Percentiles rank a stretch among this genome's conserved stretches.
phyloP scores from a whole-genome alignment of 1,284 basidiomycete genomes.

The Cryptococcus sp. region DNA sequence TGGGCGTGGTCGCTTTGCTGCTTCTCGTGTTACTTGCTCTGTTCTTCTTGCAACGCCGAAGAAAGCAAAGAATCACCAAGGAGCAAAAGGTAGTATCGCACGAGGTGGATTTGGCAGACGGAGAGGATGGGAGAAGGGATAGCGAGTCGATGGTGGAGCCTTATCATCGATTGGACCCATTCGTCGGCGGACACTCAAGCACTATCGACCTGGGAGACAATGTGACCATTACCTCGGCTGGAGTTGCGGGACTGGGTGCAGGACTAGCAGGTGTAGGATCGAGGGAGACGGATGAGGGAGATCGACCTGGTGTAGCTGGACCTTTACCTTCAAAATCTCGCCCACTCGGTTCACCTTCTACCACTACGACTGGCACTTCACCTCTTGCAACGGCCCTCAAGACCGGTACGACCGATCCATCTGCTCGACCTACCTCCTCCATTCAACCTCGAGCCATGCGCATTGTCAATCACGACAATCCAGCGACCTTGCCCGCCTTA shows the following conservation, averaged over 20 bases:
- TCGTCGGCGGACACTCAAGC: neutral
- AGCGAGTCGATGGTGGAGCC: conserved; percentile 13
- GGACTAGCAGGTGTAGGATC: neutral
- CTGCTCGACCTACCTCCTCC: neutral
- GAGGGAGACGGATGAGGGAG: conserved; percentile 4
- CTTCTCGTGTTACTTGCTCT: conserved; percentile 12
- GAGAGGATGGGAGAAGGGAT: neutral
- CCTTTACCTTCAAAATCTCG: conserved; percentile 16
- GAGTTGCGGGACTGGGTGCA: conserved; percentile 15
- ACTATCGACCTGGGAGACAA: neutral
- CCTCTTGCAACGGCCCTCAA: neutral
- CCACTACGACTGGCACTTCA: too few relatives aligned
- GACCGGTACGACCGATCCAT: neutral
- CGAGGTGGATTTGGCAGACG: conserved; percentile 11
- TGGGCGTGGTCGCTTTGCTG: conserved; percentile 18
- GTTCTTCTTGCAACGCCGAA: conserved; percentile 20
- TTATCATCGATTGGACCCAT: conserved; percentile 13
- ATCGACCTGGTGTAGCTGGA: conserved; percentile 14
- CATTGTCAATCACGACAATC: conserved; percentile 20
- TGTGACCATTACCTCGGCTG: conserved; percentile 7
- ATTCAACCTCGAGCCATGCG: conserved; percentile 9
- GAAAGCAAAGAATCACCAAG: conserved; percentile 3
- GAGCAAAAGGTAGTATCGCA: neutral
- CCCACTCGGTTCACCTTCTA: neutral
- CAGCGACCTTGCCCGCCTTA: conserved; percentile 14